Conservation (phyloP, 257 asterid genomes). For the Przewalskia tangutica region DNA sequence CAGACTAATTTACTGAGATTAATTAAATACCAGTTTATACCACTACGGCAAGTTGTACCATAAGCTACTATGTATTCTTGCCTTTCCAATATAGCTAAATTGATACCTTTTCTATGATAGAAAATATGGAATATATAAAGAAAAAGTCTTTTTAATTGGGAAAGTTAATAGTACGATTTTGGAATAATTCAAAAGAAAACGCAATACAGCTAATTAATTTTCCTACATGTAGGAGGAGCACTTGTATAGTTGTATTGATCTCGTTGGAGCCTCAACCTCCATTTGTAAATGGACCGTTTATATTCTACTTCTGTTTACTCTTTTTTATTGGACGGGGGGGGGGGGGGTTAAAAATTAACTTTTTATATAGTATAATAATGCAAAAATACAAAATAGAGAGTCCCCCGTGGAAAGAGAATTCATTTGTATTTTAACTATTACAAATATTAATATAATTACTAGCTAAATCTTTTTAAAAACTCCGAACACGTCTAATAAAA, state of each 20-base stretch:
- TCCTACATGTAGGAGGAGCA: background rate
- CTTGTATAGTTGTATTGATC: background rate
- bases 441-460: too few relatives aligned
- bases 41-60: background rate
- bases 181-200: background rate
- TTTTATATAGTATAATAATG: too few relatives aligned
- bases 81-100: background rate
- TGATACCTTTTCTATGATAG: background rate
- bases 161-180: background rate
- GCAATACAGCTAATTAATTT: background rate
- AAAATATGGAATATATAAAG: too few relatives aligned
- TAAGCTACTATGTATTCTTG: background rate
- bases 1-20: background rate
- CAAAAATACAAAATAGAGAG: too few relatives aligned
- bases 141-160: background rate
- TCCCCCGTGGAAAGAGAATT: too few relatives aligned
- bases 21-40: background rate
- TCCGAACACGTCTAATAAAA: too few relatives aligned
- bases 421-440: too few relatives aligned
- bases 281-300: background rate
- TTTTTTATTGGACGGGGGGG: too few relatives aligned
- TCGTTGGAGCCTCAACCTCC: background rate
- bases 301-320: too few relatives aligned
- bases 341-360: too few relatives aligned
- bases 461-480: too few relatives aligned